Evolutionary conservation across 2,329 filamentous ascomycete genomes (phyloP), one percentile per base, ranked within the genome.

Genomic region (Rosellinia necatrix): DNA sequence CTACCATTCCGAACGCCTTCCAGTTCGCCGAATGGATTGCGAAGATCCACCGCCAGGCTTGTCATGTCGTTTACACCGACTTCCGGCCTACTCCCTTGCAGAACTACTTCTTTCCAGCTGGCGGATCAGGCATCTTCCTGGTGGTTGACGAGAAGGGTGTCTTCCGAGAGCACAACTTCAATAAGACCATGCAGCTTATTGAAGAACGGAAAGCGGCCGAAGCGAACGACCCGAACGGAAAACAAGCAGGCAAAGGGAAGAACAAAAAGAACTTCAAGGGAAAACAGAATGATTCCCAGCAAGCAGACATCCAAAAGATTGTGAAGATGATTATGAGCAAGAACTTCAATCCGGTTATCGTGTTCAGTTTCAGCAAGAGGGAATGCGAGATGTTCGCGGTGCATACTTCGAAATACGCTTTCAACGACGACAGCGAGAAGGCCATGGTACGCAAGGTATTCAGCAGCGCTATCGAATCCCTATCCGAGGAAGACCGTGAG

Each of bases 1-100:
- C 94, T 61, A 99, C 96, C 2, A 99, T 99, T 61, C 94, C 94
- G 51, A 99, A 99, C 71, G 92, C 94, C 49, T 97, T 97, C 84
- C 94, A 99, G 74, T 99, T 99, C 68, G 94, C 94, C 65, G 93
- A 99, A 74, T 99, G 94, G 94, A 96, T 99, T 68, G 92, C 90
- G 66, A 97, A 97, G 77, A 97, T 93, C 55, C 96, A 99, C 73
- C 89, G 90, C 63, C 96, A 99, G 70, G 93, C 94, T 6, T 99
- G 94, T 66, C 96, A 99, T 80, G 96, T 99, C 61, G 94, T 99
- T 3, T 99, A 99, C 74, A 99, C 94, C 49, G 93, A 99, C 75
- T 99, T 97, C 80, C 86, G 94, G 70, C 94, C 94, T 17, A 99
- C 94, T 0, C 94, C 94, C 1, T 78, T 99, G 27, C 94, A 99